Evolutionary conservation across 768 basidiomycete species (phyloP).

Genomic region (Trametes cubensis): DNA sequence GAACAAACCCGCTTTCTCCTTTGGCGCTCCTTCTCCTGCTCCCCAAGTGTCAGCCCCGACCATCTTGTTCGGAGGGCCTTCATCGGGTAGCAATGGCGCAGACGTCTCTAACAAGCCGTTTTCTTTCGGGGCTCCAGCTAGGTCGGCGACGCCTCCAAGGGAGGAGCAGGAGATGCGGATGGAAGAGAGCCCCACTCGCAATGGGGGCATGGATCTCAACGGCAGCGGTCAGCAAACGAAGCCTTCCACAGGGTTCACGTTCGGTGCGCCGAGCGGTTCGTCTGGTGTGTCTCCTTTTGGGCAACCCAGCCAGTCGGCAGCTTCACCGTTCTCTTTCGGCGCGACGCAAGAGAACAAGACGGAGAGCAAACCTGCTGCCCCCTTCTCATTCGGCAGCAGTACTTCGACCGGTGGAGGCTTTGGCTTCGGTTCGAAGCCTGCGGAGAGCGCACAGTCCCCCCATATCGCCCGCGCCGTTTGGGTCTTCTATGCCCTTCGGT

Average conservation of each 20-base stretch:
- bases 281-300: conserved; percentile 41
- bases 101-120: conserved; percentile 56
- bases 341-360: conserved; percentile 47
- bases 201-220: conserved; percentile 47
- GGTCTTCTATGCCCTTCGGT: conserved; percentile 51
- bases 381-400: conserved; percentile 49
- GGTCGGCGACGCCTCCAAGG: conserved; percentile 69
- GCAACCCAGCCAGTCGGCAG: conserved; percentile 28
- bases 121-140: conserved; percentile 50
- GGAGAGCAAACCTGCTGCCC: conserved; percentile 42
- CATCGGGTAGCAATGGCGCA: conserved; percentile 38
- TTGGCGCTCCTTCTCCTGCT: conserved; percentile 38
- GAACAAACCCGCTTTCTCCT: conserved; percentile 43
- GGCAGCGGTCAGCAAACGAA: conserved; percentile 19
- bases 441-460: conserved; percentile 23
- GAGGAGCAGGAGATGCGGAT: conserved; percentile 70
- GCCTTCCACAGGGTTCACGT: conserved; percentile 41
- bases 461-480: conserved; percentile 27
- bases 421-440: conserved; percentile 45
- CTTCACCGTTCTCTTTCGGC: conserved; percentile 30
- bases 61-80: conserved; percentile 54
- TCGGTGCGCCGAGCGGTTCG: conserved; percentile 41
- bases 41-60: conserved; percentile 34
- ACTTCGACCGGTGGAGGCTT: conserved; percentile 47
- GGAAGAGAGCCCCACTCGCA: conserved; percentile 81